Percentiles rank a stretch among this genome's conserved stretches.
These are phyloP conservation scores for Aspergillus bridgeri DNA, from an alignment of 495 filamentous ascomycete genomes.

Conservation along the genomic window DNA sequence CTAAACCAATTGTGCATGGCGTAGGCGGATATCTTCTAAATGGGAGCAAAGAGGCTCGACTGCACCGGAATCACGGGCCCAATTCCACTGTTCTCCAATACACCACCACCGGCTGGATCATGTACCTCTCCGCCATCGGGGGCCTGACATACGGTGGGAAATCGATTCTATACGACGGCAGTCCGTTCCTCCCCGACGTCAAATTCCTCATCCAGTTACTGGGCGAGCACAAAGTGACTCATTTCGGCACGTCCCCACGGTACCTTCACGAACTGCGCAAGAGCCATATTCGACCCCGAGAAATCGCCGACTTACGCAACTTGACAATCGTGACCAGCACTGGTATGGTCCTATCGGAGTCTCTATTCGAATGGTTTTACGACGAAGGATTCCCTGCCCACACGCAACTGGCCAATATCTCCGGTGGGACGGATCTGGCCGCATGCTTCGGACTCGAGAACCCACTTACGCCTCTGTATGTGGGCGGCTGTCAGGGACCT, in stretches of 20 bases:
- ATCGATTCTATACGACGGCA: conserved; percentile 70
- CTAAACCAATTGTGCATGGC: conserved; percentile 73
- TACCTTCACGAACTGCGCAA: conserved; percentile 69
- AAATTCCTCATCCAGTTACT: conserved; percentile 57
- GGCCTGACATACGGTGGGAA: conserved; percentile 53
- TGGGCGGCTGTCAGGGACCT: conserved; percentile 64
- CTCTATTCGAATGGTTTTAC: conserved; percentile 79
- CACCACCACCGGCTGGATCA: conserved; percentile 76
- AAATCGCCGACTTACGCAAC: conserved; percentile 56
- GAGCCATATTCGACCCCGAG: conserved; percentile 51
- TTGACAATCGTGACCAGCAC: conserved; percentile 61
- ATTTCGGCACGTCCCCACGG: conserved; percentile 69
- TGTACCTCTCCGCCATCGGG: conserved; percentile 61
- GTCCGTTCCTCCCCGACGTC: conserved; percentile 65
- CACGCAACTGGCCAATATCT: conserved; percentile 66
- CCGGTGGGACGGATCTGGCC: conserved; percentile 74
- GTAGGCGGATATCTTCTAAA: conserved; percentile 59
- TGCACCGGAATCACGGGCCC: conserved; percentile 53
- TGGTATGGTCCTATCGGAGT: conserved; percentile 72
- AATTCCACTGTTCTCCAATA: conserved; percentile 52
- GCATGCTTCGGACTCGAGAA: conserved; percentile 67
- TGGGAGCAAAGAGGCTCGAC: conserved; percentile 53
- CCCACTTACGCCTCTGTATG: conserved; percentile 64
- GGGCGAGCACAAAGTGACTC: conserved; percentile 42
- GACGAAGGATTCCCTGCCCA: conserved; percentile 63